These are phyloP conservation scores for Conticribra guillardii DNA, from an alignment of 108 stramenopile genomes.

Conservation along the genomic window DNA sequence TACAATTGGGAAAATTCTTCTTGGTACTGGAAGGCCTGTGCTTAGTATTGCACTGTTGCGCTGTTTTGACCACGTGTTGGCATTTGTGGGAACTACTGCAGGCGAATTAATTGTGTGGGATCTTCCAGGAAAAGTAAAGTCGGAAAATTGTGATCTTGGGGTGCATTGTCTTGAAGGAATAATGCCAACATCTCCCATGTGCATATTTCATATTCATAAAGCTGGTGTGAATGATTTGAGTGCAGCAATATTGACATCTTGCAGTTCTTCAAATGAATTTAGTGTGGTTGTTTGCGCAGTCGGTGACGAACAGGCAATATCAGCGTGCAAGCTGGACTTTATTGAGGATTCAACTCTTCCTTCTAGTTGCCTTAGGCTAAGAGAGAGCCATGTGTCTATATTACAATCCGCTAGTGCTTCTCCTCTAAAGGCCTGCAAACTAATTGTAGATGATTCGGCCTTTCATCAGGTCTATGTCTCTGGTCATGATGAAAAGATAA, in stretches of 20 bases:
- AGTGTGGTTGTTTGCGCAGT: slow-evolving; percentile 50
- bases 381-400: neutral
- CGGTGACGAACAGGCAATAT: slow-evolving; percentile 80
- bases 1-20: slow-evolving; percentile 24
- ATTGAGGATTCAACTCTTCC: neutral
- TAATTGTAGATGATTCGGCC: slow-evolving; percentile 29
- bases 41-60: slow-evolving; percentile 52
- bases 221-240: slow-evolving; percentile 71
- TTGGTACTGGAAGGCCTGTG: slow-evolving; percentile 55
- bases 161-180: slow-evolving; percentile 3
- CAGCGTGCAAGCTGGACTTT: slow-evolving; percentile 24
- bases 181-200: slow-evolving; percentile 25
- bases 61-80: slow-evolving; percentile 39
- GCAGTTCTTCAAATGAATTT: neutral
- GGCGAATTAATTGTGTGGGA: slow-evolving; percentile 64
- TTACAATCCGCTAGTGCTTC: slow-evolving; percentile 59
- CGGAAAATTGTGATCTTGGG: slow-evolving; percentile 1
- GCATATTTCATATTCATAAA: slow-evolving; percentile 54
- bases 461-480: slow-evolving; percentile 41
- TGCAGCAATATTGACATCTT: slow-evolving; percentile 3
- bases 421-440: slow-evolving; percentile 64
- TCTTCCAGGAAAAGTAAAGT: slow-evolving; percentile 25
- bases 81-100: slow-evolving; percentile 66
- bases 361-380: neutral
- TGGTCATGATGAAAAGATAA: slow-evolving; percentile 64